Percentiles rank a stretch among this genome's conserved stretches.
phyloP scores from a whole-genome alignment of 2,329 filamentous ascomycete genomes.

The Westerdykella aurantiaca region DNA sequence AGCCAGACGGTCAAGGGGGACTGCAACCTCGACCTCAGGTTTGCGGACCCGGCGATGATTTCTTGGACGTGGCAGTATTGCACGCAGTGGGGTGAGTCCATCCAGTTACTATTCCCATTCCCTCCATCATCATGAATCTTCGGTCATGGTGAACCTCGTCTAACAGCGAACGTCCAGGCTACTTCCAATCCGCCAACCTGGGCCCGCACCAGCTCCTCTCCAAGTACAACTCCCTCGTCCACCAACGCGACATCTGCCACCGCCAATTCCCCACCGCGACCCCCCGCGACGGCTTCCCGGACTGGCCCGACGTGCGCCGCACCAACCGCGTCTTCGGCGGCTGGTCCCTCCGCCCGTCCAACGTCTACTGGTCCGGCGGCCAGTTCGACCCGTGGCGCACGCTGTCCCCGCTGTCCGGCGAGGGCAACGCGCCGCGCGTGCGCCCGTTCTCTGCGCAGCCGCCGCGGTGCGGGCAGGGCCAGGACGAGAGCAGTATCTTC shows the following conservation, averaged over 20 bases:
- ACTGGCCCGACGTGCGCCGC: slow-evolving; percentile 33
- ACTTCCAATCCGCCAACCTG: slow-evolving; percentile 45
- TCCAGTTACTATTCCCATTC: background rate
- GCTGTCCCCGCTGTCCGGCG: slow-evolving; percentile 40
- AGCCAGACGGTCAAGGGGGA: slow-evolving; percentile 16
- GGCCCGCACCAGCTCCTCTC: slow-evolving; percentile 45
- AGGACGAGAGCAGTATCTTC: slow-evolving; percentile 39
- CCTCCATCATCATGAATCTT: background rate
- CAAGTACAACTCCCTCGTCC: slow-evolving; percentile 42
- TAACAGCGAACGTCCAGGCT: slow-evolving; percentile 27
- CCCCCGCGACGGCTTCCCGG: slow-evolving; percentile 35
- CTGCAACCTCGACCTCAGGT: slow-evolving; percentile 37
- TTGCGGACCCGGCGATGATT: slow-evolving; percentile 36
- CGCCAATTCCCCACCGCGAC: slow-evolving; percentile 44
- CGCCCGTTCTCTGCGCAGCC: slow-evolving; percentile 34
- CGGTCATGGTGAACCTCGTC: background rate
- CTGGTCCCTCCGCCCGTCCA: slow-evolving; percentile 49
- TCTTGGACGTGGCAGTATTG: slow-evolving; percentile 51
- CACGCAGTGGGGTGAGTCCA: slow-evolving; percentile 43
- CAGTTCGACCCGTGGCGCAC: slow-evolving; percentile 51
- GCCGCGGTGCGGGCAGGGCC: slow-evolving; percentile 41
- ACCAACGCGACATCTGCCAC: slow-evolving; percentile 44
- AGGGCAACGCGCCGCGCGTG: slow-evolving; percentile 39
- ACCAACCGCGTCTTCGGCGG: slow-evolving; percentile 46
- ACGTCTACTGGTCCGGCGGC: slow-evolving; percentile 47